Evolutionary conservation across 257 asterid genomes (phyloP), one percentile per base, ranked within the genome.

Genomic region (Solanum phureja): DNA sequence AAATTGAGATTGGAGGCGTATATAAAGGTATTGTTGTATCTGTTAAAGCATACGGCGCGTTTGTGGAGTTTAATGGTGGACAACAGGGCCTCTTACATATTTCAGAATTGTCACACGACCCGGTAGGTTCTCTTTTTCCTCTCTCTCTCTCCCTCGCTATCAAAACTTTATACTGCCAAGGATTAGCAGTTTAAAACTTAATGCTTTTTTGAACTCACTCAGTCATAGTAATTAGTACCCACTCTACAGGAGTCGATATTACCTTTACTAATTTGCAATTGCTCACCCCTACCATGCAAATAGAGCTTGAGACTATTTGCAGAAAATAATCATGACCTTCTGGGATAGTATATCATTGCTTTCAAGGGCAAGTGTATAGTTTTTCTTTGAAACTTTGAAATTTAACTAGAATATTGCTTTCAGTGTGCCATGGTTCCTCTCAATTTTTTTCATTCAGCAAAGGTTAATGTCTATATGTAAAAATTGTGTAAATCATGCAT

Each of bases 11-110:
- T 88, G 98, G 98, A 66, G 98, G 96, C 44, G 88, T 92, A 29
- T 97, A 95, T 87, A 95, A 93, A 95, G 98, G 99, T 46, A 73
- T 88, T 83, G 93, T 97, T 58, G 87, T 92, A 23, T 88, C 98
- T 77, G 91, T 97, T 62, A 95, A 97, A 92, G 99, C 95, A 91
- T 97, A 95, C 79, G 99, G 99, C 49, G 99, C 98, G 81, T 97
- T 97, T 89, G 96, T 97, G 89, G 99, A 97, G 92, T 93, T 97
- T 91, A 95, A 93, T 91, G 99, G 98, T 68, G 99, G 99, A 87
- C 98, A 95, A 91, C 98, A 93, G 64, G 99, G 98, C 64, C 98
- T 95, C 69, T 93, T 97, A 64, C 99, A 97, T 92, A 90, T 97
- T 89, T 95, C 98, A 29, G 98, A 97, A 90, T 91, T 95, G 89